Percentiles rank a stretch among this genome's conserved stretches.
Conservation (phyloP, 495 filamentous ascomycete species). For the Aspergillus campestris region DNA sequence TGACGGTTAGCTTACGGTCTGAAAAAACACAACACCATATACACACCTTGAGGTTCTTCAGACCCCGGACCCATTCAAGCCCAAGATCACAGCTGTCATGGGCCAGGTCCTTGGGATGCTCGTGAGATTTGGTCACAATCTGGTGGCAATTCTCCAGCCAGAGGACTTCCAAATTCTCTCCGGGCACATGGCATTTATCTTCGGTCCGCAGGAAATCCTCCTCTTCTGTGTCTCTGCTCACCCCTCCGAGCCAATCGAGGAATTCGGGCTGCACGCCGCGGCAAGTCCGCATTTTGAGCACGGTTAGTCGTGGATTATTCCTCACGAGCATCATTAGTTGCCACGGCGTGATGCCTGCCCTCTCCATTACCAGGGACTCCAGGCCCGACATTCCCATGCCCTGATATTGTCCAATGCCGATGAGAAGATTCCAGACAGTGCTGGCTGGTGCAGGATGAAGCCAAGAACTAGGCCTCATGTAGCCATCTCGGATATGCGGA, state of each 20-base stretch:
- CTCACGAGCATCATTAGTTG: constrained; percentile 27
- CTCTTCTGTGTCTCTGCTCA: constrained; percentile 11
- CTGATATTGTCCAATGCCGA: constrained; percentile 14
- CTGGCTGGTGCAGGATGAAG: constrained; percentile 18
- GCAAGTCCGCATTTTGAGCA: constrained; percentile 25
- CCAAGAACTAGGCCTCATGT: constrained; percentile 19
- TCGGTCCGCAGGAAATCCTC: background rate
- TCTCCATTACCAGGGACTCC: constrained; percentile 20
- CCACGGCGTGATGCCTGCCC: constrained; percentile 28
- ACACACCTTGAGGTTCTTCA: constrained; percentile 15
- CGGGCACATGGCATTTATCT: constrained; percentile 11
- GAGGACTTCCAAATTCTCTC: constrained; percentile 14
- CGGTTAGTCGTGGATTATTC: constrained; percentile 18
- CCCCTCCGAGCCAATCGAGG: constrained; percentile 25
- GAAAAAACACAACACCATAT: constrained; percentile 1
- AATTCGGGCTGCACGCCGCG: constrained; percentile 23
- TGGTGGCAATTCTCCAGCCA: constrained; percentile 25
- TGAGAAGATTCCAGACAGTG: constrained; percentile 25
- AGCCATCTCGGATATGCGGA: constrained; percentile 23
- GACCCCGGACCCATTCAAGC: constrained; percentile 20
- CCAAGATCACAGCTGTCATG: constrained; percentile 12
- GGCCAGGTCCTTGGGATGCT: background rate
- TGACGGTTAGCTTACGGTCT: background rate
- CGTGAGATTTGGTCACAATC: constrained; percentile 3
- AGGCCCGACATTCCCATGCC: constrained; percentile 15